Evolutionary conservation across 768 basidiomycete species (phyloP).

Genomic region (Boletus sensibilis): DNA sequence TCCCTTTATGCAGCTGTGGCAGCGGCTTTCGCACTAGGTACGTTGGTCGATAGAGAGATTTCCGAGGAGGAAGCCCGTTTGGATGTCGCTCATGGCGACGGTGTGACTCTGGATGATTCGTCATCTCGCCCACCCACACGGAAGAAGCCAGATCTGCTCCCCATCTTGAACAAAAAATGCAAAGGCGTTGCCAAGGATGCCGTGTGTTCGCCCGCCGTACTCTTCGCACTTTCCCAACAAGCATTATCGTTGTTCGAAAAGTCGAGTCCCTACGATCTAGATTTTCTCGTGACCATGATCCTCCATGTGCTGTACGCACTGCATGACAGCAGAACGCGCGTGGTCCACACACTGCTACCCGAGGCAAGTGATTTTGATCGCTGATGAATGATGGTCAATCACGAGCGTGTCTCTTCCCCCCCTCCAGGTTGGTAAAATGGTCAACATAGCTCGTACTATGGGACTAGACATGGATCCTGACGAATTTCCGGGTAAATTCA

Average conservation of each 20-base stretch:
- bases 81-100: conserved; percentile 21
- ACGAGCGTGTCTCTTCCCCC: background rate
- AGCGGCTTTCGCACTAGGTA: conserved; percentile 60
- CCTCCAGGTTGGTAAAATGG: conserved; percentile 62
- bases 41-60: conserved; percentile 36
- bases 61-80: conserved; percentile 29
- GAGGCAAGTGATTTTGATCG: conserved; percentile 31
- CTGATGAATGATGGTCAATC: conserved; percentile 25
- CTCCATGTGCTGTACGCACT: conserved; percentile 54
- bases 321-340: conserved; percentile 48
- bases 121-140: conserved; percentile 23
- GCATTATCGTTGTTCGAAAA: conserved; percentile 44
- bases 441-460: conserved; percentile 62
- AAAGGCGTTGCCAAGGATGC: conserved; percentile 32
- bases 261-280: conserved; percentile 46
- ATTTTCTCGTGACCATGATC: conserved; percentile 58
- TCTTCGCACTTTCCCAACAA: conserved; percentile 51
- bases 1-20: conserved; percentile 60
- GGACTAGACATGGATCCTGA: conserved; percentile 62
- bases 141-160: conserved; percentile 22
- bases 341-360: conserved; percentile 34
- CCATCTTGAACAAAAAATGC: conserved; percentile 20
- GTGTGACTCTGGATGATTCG: conserved; percentile 20
- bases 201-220: conserved; percentile 34
- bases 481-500: conserved; percentile 47